Conservation (phyloP, 1,139 yeast genomes). For the Pichia cactophila region DNA sequence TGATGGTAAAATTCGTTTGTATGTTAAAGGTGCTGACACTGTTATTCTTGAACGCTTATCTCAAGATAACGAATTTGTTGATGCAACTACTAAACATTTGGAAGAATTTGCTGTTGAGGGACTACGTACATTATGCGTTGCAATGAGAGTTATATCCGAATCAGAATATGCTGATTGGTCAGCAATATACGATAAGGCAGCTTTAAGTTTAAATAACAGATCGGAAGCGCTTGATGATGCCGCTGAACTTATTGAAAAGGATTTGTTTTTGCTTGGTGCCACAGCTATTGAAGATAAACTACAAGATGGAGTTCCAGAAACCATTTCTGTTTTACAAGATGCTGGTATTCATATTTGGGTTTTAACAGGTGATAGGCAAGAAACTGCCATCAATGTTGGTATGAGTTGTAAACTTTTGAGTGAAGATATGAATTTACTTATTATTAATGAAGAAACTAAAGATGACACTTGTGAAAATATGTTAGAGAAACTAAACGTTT, state of each 20-base stretch:
- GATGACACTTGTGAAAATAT: constrained; percentile 69
- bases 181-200: constrained; percentile 60
- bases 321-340: constrained; percentile 86
- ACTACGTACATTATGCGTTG: constrained; percentile 87
- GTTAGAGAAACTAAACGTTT: constrained; percentile 66
- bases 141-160: constrained; percentile 73
- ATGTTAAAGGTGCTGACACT: constrained; percentile 97
- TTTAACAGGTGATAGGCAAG: constrained; percentile 95
- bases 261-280: constrained; percentile 80
- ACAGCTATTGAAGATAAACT: constrained; percentile 97
- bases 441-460: constrained; percentile 78
- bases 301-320: constrained; percentile 98
- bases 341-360: constrained; percentile 99
- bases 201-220: constrained; percentile 73
- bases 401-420: constrained; percentile 92
- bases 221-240: constrained; percentile 71
- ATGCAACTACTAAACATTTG: constrained; percentile 74
- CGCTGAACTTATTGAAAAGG: constrained; percentile 77
- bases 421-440: constrained; percentile 91
- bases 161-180: constrained; percentile 68
- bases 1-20: constrained; percentile 81
- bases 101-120: constrained; percentile 98
- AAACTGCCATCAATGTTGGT: constrained; percentile 98
- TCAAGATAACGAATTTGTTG: constrained; percentile 70
- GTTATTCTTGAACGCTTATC: constrained; percentile 83